phyloP scores from a whole-genome alignment of 352 stramenopile genomes.

The Pythium insidiosum region DNA sequence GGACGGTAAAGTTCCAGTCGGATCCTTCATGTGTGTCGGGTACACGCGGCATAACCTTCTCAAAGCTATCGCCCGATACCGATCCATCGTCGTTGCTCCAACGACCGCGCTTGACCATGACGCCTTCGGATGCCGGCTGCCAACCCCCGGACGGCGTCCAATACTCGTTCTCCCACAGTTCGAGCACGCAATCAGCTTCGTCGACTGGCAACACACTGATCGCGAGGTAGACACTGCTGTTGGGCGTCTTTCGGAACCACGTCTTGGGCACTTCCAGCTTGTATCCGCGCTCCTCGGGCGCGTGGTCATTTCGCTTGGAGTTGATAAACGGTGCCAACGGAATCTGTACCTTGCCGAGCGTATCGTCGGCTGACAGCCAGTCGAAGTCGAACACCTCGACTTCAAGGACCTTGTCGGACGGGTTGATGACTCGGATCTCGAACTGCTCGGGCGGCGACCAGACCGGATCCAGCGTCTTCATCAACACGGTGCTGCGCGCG shows the following conservation, averaged over 20 bases:
- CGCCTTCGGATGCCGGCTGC: constrained; percentile 6
- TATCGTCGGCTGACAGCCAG: constrained; percentile 16
- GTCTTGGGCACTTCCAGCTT: constrained; percentile 9
- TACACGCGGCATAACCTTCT: constrained; percentile 12
- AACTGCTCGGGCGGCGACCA: constrained; percentile 26
- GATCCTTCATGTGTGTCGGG: constrained; percentile 12
- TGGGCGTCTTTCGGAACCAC: constrained; percentile 4
- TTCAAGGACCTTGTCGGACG: constrained; percentile 1
- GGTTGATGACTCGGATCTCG: constrained; percentile 24
- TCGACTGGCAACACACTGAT: constrained; percentile 14
- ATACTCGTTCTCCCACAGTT: constrained; percentile 35
- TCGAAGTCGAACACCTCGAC: constrained; percentile 26
- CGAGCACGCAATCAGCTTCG: constrained; percentile 12
- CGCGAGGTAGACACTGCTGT: constrained; percentile 12
- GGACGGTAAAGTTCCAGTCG: constrained; percentile 21
- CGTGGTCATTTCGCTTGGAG: neutral
- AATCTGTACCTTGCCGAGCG: constrained; percentile 17
- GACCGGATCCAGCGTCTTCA: constrained; percentile 15
- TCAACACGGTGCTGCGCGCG: constrained; percentile 17
- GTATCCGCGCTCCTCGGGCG: constrained; percentile 1
- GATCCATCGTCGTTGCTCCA: constrained; percentile 21
- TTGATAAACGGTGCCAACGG: constrained; percentile 12
- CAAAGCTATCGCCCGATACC: constrained; percentile 15
- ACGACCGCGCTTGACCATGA: constrained; percentile 8
- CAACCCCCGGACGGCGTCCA: constrained; percentile 19